Evolutionary conservation across 805 yeast species (phyloP).

Genomic region (Candida argentea): DNA sequence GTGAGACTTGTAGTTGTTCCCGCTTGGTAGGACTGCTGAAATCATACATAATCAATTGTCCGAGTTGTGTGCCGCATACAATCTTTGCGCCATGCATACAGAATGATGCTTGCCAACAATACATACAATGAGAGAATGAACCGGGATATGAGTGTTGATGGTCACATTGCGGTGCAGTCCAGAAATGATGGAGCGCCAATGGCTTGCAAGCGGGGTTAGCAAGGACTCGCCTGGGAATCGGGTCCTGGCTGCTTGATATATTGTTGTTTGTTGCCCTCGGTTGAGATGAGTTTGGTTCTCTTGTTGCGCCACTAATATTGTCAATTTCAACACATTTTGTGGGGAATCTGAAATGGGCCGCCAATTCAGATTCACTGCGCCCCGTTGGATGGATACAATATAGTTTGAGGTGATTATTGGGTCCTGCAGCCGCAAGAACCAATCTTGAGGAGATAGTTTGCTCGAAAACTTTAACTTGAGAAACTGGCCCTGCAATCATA

Average conservation of each 20-base stretch:
- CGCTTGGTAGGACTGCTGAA: constrained; percentile 8
- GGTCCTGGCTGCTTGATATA: neutral
- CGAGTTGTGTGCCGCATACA: constrained; percentile 24
- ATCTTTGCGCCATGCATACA: constrained; percentile 8
- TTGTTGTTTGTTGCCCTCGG: neutral
- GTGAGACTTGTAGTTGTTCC: constrained; percentile 10
- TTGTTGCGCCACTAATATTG: neutral
- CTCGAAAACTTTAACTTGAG: constrained; percentile 11
- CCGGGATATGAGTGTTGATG: constrained; percentile 6
- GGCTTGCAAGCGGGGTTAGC: no score
- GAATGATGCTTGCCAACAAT: constrained; percentile 16
- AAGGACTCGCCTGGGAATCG: constrained; percentile 2
- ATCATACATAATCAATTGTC: constrained; percentile 15
- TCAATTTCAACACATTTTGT: no score
- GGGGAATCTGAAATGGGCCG: no score
- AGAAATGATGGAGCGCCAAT: constrained; percentile 9
- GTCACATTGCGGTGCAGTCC: constrained; percentile 6
- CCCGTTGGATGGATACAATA: constrained; percentile 11
- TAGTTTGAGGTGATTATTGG: constrained; percentile 16
- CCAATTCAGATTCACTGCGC: neutral
- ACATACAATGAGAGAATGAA: constrained; percentile 4
- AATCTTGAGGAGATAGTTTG: no score
- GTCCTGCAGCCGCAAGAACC: constrained; percentile 16
- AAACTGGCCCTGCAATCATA: constrained; percentile 16
- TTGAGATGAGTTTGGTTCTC: no score